Percentiles rank a stretch among this genome's conserved stretches.
Conservation (phyloP, 1,284 basidiomycete species). For the Malassezia restricta region DNA sequence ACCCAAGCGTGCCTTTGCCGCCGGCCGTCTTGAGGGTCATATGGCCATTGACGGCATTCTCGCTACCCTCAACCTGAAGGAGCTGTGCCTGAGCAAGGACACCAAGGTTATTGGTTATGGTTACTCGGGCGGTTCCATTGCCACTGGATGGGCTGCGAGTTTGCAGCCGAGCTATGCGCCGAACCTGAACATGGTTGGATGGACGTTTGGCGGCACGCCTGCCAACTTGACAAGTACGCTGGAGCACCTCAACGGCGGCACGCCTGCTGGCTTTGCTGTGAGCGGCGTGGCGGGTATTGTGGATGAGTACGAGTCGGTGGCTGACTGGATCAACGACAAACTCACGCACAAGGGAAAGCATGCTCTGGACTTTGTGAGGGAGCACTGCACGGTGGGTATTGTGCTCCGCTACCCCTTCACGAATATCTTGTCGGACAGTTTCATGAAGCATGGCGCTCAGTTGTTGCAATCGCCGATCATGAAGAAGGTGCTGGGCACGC, state of each 20-base stretch:
- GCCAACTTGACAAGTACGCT: constrained; percentile 18
- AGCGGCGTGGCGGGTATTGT: constrained; percentile 25
- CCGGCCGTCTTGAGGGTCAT: constrained; percentile 24
- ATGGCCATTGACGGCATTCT: constrained; percentile 29
- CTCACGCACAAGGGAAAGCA: constrained; percentile 16
- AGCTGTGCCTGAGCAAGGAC: constrained; percentile 17
- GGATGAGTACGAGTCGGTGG: constrained; percentile 20
- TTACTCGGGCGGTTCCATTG: constrained; percentile 37
- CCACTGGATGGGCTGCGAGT: constrained; percentile 28
- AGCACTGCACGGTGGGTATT: constrained; percentile 19
- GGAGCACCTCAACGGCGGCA: neutral
- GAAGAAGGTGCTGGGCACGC: constrained; percentile 11
- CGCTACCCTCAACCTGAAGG: constrained; percentile 21
- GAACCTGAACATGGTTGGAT: constrained; percentile 24
- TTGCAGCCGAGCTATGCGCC: constrained; percentile 22
- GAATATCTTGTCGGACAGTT: constrained; percentile 13
- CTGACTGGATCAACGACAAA: constrained; percentile 9
- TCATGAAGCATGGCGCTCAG: constrained; percentile 14
- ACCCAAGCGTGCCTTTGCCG: constrained; percentile 27
- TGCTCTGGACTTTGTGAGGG: constrained; percentile 11
- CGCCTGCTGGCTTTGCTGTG: constrained; percentile 25
- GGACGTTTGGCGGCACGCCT: constrained; percentile 26
- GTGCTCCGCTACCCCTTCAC: constrained; percentile 14
- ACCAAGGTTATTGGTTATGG: constrained; percentile 25
- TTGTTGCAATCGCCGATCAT: constrained; percentile 19